Evolutionary conservation across 2,329 filamentous ascomycete genomes (phyloP).

Genomic region (Drechmeria coniospora): DNA sequence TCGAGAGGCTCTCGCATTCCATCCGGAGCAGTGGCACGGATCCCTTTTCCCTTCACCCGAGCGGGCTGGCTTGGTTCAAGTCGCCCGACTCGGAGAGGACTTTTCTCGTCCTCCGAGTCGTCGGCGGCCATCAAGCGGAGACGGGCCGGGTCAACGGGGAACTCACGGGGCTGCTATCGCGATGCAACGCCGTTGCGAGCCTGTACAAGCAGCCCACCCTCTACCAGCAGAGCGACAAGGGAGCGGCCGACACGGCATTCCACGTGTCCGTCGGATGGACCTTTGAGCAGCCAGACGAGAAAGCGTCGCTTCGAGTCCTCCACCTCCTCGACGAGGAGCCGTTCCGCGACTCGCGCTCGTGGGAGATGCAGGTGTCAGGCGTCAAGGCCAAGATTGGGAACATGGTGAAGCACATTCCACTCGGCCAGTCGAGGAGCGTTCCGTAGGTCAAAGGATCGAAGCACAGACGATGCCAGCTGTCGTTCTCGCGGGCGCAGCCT

Average conservation of each 20-base stretch:
- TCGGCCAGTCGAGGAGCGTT: constrained; percentile 11
- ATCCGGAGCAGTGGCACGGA: constrained; percentile 16
- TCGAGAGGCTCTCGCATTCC: constrained; percentile 32
- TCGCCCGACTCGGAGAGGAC: constrained; percentile 51
- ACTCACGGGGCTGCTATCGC: constrained; percentile 45
- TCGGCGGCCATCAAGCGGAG: constrained; percentile 6
- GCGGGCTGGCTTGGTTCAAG: constrained; percentile 31
- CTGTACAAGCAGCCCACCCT: constrained; percentile 52
- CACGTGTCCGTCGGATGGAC: constrained; percentile 88
- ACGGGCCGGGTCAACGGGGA: constrained; percentile 27
- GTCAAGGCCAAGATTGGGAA: constrained; percentile 69
- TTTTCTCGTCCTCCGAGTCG: constrained; percentile 68
- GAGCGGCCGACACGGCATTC: constrained; percentile 35
- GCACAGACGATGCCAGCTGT: too few relatives aligned
- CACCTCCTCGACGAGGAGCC: constrained; percentile 9
- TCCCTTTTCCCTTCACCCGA: constrained; percentile 23
- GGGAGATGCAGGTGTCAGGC: constrained; percentile 38
- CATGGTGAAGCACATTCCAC: constrained; percentile 35
- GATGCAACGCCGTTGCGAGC: constrained; percentile 49
- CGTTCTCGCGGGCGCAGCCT: too few relatives aligned
- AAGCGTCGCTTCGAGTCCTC: constrained; percentile 15
- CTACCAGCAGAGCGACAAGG: constrained; percentile 32
- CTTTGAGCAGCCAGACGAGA: constrained; percentile 34
- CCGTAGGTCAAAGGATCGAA: too few relatives aligned
- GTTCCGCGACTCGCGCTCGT: constrained; percentile 17